Base-by-base conservation (phyloP, 345 rosid species). In the Erodium maritimum region DNA sequence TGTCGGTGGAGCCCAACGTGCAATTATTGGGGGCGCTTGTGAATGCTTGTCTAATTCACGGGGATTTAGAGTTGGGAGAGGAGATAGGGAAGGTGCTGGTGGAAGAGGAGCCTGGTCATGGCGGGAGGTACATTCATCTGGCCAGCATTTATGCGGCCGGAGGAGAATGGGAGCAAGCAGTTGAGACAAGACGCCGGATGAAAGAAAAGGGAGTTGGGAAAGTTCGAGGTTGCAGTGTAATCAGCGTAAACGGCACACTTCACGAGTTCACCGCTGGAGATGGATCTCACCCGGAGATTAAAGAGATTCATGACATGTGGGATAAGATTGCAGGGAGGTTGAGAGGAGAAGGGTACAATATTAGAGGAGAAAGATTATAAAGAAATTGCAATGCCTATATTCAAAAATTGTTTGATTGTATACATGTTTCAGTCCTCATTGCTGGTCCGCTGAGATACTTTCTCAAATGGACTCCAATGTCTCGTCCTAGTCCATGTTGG, bases 221-320 rank as follows among this genome's bases (percentile, higher is more conserved):
- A 65, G 73, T 79, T 59, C 83, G 83, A 16, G 91, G 95, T 7
- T 73, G 79, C 68, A 84, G 89, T 72, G 67, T 78, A 61, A 76
- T 86, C 23, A 75, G 71, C 61, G 13, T 84, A 17, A 67, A 80
- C 9, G 84, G 96, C 22, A 70, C 56, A 12, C 63, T 73, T 37
- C 94, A 82, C 19, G 79, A 79, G 59, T 88, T 88, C 64, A 19
- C 68, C 19, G 85, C 90, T 6, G 88, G 88, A 18, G 82, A 76
- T 61, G 21, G 61, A 48, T 67, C 77, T 18, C 88, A 89, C 60
- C 80, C 72, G 4, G 72, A 75, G 14, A 70, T 71, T 5, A 50
- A 70, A 59, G 61, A 66, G 24, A 86, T 89, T n/a, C 55, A 59
- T 51, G 25, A 17, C 23, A 69, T 61, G 62, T 86, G 84, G 87